Base-by-base conservation (phyloP, 2,329 filamentous ascomycete species). In the Fusarium staphyleae region DNA sequence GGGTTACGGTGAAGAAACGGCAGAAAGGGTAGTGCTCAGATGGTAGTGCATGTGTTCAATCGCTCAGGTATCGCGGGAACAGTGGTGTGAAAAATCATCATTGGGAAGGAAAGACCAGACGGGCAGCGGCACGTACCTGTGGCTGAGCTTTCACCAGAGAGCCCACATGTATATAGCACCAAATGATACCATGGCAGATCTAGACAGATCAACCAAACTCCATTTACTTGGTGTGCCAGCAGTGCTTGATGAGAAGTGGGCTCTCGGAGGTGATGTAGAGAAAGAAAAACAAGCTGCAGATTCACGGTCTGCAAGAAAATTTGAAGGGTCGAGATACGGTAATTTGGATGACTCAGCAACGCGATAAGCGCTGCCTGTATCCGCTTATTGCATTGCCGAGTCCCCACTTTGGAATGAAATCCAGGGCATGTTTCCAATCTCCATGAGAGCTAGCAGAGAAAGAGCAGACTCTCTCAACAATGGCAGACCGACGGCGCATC, bases 401-500 rank as follows among this genome's bases (percentile, higher is more conserved):
- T 52, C 26, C 28, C n/a, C 18, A 46, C 47, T 44, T 7, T 26
- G n/a, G 30, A 36, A 36, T 44, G 57, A 67, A 67, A 67, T 59
- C 54, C 44, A 57, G 60, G 56, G n/a, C n/a, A n/a, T n/a, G n/a
- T n/a, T 35, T 30, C 43, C 39, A 33, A 37, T 30, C 26, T 46
- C 34, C 44, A 50, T 43, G 24, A 36, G 13, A 43, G 28, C 32
- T 18, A 29, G 11, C 24, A 47, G 33, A 49, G 36, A 28, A 26
- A 59, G 30, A n/a, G 37, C 19, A 44, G 33, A 37, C 30, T 42
- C 15, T 35, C 36, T 33, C 32, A 22, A 57, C 32, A 47, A 92
- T 93, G 89, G 80, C 88, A 50, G 95, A 99, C 73, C 86, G 93
- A 73, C 87, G 93, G 76, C 87, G 95, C 66, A 87, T 96, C 63